Base-by-base conservation (phyloP, 2,329 filamentous ascomycete species). In the Pestalotiopsis sp. region DNA sequence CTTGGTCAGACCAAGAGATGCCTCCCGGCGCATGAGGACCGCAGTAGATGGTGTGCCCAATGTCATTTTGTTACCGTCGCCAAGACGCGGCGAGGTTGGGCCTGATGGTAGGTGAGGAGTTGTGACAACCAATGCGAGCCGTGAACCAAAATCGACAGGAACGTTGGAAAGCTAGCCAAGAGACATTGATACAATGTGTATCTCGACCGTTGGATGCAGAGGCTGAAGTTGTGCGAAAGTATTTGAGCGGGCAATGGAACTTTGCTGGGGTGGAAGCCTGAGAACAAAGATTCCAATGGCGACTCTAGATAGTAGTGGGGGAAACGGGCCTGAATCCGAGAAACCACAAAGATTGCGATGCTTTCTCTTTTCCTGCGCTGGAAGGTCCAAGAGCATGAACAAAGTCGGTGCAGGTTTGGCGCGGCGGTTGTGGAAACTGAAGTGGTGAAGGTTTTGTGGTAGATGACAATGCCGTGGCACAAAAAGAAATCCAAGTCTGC, bases 1-100 rank as follows among this genome's bases (percentile, higher is more conserved):
- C 13, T 27, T 62, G 14, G 73, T 73, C 25, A 75, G 69, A 2
- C 66, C 13, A 23, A 12, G 13, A 20, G 14, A 12, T 17, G 14
- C 36, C 25, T 36, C 25, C 20, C 49, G 9, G 12, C 20, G 40
- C 40, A 11, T 49, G 36, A n/a, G 17, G 17, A 14, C 31, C 9
- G 17, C 27, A 31, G 14, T 6, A 36, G 59, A 17, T 4, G 31
- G 9, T n/a, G 27, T 14, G n/a, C 14, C 38, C 31, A 27, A 9
- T n/a, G 27, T 11, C 57, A 59, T 45, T 17, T 23, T n/a, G 14
- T 52, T 11, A n/a, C 45, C 11, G 45, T 23, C n/a, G 7, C 17
- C 45, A 17, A n/a, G 45, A 20, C n/a, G 45, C 5, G 6, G 6
- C 45, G n/a, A 23, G 7, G n/a, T 52, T 20, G 45, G 2, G n/a